phyloP scores from a whole-genome alignment of 2,329 filamentous ascomycete genomes.

The Apiospora koreana region DNA sequence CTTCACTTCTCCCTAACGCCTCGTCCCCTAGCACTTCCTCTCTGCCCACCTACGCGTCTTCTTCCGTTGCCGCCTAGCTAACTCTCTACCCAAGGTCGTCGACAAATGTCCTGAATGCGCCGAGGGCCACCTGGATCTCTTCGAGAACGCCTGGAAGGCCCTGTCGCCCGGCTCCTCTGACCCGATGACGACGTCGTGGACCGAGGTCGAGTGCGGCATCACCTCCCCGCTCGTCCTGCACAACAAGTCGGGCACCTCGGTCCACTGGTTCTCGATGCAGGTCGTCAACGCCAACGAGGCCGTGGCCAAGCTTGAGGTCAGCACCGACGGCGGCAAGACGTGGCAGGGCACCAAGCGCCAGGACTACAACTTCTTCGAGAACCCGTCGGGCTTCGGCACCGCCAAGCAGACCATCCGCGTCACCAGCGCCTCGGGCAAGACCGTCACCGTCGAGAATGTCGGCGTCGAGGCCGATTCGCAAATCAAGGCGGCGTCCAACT shows the following conservation, averaged over 20 bases:
- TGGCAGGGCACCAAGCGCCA: slow-evolving; percentile 58
- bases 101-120: slow-evolving; percentile 46
- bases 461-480: slow-evolving; percentile 34
- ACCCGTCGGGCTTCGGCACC: slow-evolving; percentile 56
- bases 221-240: slow-evolving; percentile 41
- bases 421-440: slow-evolving; percentile 53
- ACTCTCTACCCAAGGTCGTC: slow-evolving; percentile 36
- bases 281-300: slow-evolving; percentile 63
- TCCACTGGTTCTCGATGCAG: slow-evolving; percentile 57
- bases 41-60: too few species aligned
- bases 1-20: neutral
- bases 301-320: slow-evolving; percentile 59
- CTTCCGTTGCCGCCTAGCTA: neutral
- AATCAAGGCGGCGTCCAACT: slow-evolving; percentile 24
- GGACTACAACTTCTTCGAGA: slow-evolving; percentile 64
- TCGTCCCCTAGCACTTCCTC: too few species aligned
- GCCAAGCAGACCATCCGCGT: slow-evolving; percentile 56
- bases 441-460: slow-evolving; percentile 53
- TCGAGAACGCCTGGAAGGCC: slow-evolving; percentile 42
- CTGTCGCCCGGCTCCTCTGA: slow-evolving; percentile 38
- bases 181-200: slow-evolving; percentile 42
- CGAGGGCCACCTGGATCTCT: slow-evolving; percentile 44
- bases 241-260: slow-evolving; percentile 46
- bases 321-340: slow-evolving; percentile 57
- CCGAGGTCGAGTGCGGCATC: slow-evolving; percentile 42